These are phyloP conservation scores for Orbilia brochopaga DNA, from an alignment of 2,329 filamentous ascomycete genomes.

Conservation along the genomic window DNA sequence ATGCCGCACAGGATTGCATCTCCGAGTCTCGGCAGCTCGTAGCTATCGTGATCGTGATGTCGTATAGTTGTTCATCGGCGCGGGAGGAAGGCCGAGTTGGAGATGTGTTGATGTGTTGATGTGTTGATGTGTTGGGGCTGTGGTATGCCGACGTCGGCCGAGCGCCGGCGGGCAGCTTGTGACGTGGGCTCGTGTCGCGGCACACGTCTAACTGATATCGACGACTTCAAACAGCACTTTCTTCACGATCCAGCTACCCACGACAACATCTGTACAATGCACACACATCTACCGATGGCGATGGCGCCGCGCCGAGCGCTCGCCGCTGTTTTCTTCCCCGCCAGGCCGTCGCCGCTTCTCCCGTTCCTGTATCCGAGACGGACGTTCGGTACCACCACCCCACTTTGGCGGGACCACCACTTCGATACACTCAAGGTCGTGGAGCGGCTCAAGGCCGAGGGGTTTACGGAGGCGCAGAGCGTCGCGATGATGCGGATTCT, in stretches of 20 bases:
- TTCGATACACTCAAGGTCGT: conserved; percentile 99
- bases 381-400: conserved; percentile 71
- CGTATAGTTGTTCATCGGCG: too few relatives aligned
- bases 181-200: conserved; percentile 17
- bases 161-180: conserved; percentile 3
- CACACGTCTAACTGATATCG: background rate
- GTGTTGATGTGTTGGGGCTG: conserved; percentile 35
- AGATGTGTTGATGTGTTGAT: too few relatives aligned
- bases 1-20: too few relatives aligned
- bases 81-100: too few relatives aligned
- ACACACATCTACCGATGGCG: conserved; percentile 6
- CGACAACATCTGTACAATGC: conserved; percentile 9
- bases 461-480: conserved; percentile 92
- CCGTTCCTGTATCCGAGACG: conserved; percentile 31
- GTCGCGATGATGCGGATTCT: conserved; percentile 99
- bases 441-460: conserved; percentile 83
- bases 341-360: conserved; percentile 6
- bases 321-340: conserved; percentile 21
- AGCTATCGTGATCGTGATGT: too few relatives aligned
- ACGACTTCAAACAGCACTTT: background rate
- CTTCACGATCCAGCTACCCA: background rate
- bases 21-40: too few relatives aligned
- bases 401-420: conserved; percentile 77
- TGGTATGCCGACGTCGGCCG: conserved; percentile 18
- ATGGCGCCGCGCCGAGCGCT: conserved; percentile 5